Conservation (phyloP, 805 yeast species). For the Ogataea nakhonphanomensis region DNA sequence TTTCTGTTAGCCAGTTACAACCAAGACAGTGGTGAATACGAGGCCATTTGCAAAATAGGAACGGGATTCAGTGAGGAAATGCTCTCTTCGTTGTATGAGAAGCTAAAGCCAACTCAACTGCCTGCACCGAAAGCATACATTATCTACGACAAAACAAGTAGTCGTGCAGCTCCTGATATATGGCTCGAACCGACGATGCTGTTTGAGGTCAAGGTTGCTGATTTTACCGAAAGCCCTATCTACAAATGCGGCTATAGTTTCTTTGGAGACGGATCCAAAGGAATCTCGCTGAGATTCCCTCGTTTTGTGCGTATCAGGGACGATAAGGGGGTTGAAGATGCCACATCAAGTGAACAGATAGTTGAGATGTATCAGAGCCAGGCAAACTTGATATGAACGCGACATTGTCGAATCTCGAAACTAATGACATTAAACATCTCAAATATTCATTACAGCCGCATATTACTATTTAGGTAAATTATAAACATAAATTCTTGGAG, state of each 20-base stretch:
- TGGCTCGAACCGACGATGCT: slow-evolving; percentile 88
- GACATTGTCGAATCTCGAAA: background rate
- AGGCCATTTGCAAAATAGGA: slow-evolving; percentile 95
- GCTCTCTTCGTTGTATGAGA: slow-evolving; percentile 55
- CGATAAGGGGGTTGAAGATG: slow-evolving; percentile 82
- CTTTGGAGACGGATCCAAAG: slow-evolving; percentile 55
- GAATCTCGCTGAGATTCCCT: slow-evolving; percentile 86
- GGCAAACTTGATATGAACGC: slow-evolving; percentile 21
- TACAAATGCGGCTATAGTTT: slow-evolving; percentile 78
- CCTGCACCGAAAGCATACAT: slow-evolving; percentile 62
- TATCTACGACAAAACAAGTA: slow-evolving; percentile 55
- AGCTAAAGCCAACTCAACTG: slow-evolving; percentile 65
- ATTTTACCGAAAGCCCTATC: slow-evolving; percentile 80
- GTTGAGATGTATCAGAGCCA: slow-evolving; percentile 81
- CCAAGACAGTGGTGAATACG: slow-evolving; percentile 86
- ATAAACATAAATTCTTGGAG: slow-evolving; percentile 3
- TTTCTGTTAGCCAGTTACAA: slow-evolving; percentile 88
- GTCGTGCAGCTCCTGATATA: slow-evolving; percentile 79
- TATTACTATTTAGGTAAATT: slow-evolving; percentile 4
- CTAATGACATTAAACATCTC: too few relatives aligned
- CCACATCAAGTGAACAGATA: slow-evolving; percentile 80
- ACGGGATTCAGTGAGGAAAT: slow-evolving; percentile 93
- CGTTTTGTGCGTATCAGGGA: slow-evolving; percentile 80
- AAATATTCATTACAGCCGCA: slow-evolving; percentile 4
- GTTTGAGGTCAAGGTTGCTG: slow-evolving; percentile 91